phyloP scores from a whole-genome alignment of 352 stramenopile species.

The Phytophthora palmivora region DNA sequence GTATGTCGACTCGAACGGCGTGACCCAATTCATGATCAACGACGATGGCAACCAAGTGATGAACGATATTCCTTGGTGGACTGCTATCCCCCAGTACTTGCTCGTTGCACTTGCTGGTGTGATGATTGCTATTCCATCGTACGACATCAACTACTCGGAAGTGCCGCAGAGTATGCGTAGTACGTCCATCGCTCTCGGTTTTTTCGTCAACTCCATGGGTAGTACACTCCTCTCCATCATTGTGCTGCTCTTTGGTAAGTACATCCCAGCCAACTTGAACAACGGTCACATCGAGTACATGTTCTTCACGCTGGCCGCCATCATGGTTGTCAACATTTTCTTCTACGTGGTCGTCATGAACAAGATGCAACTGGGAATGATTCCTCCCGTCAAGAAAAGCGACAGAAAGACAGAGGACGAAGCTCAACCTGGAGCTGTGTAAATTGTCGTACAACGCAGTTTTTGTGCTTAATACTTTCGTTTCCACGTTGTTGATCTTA shows the following conservation, averaged over 20 bases:
- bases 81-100: slow-evolving; percentile 53
- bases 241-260: slow-evolving; percentile 66
- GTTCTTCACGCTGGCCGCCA: slow-evolving; percentile 40
- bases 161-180: slow-evolving; percentile 43
- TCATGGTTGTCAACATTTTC: slow-evolving; percentile 49
- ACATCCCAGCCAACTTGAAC: slow-evolving; percentile 46
- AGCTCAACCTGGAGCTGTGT: slow-evolving; percentile 8
- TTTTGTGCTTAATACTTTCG: neutral
- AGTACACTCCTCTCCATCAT: slow-evolving; percentile 60
- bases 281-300: slow-evolving; percentile 48
- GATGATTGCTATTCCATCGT: slow-evolving; percentile 50
- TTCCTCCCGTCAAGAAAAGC: slow-evolving; percentile 15
- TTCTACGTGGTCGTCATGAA: slow-evolving; percentile 41
- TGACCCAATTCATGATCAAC: slow-evolving; percentile 39
- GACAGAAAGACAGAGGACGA: slow-evolving; percentile 10
- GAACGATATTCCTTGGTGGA: slow-evolving; percentile 34
- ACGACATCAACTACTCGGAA: slow-evolving; percentile 55
- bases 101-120: slow-evolving; percentile 44
- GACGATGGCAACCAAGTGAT: slow-evolving; percentile 32
- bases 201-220: slow-evolving; percentile 64
- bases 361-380: slow-evolving; percentile 41
- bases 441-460: slow-evolving; percentile 9
- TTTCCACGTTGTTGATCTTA: no score
- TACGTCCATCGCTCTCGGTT: slow-evolving; percentile 46
- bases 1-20: slow-evolving; percentile 24